Evolutionary conservation across 495 filamentous ascomycete species (phyloP).

Genomic region (Chaetomium tenue): DNA sequence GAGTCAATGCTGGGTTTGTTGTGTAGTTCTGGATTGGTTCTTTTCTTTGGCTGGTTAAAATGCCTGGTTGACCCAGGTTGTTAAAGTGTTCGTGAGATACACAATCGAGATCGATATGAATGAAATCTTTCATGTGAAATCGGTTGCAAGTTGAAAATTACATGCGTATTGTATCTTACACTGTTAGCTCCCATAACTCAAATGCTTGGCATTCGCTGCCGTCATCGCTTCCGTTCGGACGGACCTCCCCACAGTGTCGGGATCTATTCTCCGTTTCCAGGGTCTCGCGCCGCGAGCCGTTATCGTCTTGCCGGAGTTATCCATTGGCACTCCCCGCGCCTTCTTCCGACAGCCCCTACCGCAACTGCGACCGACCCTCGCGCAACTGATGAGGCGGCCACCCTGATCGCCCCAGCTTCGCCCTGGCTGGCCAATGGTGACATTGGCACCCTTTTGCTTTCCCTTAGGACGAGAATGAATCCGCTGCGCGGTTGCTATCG

Average conservation of each 20-base stretch:
- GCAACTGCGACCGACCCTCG: constrained; percentile 6
- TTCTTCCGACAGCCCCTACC: neutral
- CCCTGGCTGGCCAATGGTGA: constrained; percentile 31
- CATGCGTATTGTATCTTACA: neutral
- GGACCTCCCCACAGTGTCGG: neutral
- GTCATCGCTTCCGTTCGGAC: constrained; percentile 3
- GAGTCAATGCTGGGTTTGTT: neutral
- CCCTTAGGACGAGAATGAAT: constrained; percentile 24
- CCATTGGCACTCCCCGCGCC: constrained; percentile 1
- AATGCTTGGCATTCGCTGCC: no score
- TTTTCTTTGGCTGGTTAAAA: neutral
- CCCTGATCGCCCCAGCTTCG: constrained; percentile 31
- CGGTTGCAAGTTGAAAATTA: neutral
- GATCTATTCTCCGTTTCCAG: neutral
- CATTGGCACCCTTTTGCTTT: neutral
- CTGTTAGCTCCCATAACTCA: no score
- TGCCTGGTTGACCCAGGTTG: neutral
- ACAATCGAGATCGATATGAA: neutral
- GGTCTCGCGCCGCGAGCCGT: neutral
- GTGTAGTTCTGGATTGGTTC: no score
- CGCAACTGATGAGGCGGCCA: constrained; percentile 30
- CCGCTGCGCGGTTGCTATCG: constrained; percentile 23
- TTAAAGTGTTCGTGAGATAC: neutral
- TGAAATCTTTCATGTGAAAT: constrained; percentile 4
- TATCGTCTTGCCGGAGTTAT: constrained; percentile 10